Conservation (phyloP, 164 flowering plant species). For the Tetrastigma voinierianum region DNA sequence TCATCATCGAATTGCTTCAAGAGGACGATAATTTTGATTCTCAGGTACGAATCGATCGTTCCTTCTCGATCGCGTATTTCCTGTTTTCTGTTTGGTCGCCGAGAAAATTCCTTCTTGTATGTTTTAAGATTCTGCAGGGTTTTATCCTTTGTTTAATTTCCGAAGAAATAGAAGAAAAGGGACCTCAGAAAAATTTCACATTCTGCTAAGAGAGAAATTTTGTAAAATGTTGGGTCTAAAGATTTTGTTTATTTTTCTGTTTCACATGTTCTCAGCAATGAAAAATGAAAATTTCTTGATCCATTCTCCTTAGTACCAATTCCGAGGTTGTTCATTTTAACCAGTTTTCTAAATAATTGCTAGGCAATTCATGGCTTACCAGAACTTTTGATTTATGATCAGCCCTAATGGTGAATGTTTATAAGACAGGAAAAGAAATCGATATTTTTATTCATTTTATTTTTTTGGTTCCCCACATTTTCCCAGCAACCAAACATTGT, state of each 20-base stretch:
- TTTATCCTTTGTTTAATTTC: background rate
- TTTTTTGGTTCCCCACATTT: background rate
- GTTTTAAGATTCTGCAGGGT: background rate
- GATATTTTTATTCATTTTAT: background rate
- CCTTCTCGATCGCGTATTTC: conserved; percentile 8
- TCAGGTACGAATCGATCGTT: background rate
- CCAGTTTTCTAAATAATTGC: too few species aligned
- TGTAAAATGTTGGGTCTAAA: too few species aligned
- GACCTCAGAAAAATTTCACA: background rate
- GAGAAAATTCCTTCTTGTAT: conserved; percentile 15
- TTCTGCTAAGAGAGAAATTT: background rate
- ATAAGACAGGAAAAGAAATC: background rate
- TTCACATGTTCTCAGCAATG: too few species aligned
- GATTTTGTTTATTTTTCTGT: too few species aligned
- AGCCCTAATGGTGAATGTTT: background rate
- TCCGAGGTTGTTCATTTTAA: too few species aligned
- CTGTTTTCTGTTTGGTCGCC: conserved; percentile 7
- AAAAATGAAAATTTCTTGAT: too few species aligned
- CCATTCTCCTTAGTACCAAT: too few species aligned
- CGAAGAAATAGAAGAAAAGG: background rate
- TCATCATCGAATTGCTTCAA: too few species aligned
- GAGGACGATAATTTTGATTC: background rate
- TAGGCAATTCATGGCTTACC: background rate
- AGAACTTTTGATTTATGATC: background rate
- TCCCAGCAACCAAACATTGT: background rate